These are phyloP conservation scores for Podaxis rugospora DNA, from an alignment of 768 basidiomycete genomes.

Conservation along the genomic window DNA sequence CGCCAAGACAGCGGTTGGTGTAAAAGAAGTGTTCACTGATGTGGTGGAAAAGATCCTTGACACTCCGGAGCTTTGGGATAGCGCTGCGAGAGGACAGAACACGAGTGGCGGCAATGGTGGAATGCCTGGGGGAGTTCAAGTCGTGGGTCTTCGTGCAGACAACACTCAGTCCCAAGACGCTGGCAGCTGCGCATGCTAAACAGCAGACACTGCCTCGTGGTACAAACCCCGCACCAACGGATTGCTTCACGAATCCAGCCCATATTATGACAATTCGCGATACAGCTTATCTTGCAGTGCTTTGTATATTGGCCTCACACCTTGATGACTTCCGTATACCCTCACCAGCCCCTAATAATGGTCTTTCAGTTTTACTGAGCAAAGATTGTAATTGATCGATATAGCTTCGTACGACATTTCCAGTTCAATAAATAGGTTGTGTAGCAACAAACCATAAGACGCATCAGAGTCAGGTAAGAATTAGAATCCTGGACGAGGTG, in stretches of 20 bases:
- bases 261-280: neutral
- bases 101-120: slow-evolving; percentile 41
- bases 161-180: slow-evolving; percentile 11
- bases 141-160: slow-evolving; percentile 33
- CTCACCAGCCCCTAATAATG: neutral
- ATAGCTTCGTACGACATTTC: too few species aligned
- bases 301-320: neutral
- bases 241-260: neutral
- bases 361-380: neutral
- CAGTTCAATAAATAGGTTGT: too few species aligned
- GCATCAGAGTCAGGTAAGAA: too few species aligned
- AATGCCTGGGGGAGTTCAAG: slow-evolving; percentile 47
- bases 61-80: slow-evolving; percentile 76
- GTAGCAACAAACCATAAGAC: too few species aligned
- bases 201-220: neutral
- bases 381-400: too few species aligned
- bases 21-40: slow-evolving; percentile 66
- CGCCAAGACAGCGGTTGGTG: slow-evolving; percentile 86
- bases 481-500: too few species aligned
- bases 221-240: neutral
- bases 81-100: slow-evolving; percentile 22
- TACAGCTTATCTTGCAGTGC: neutral
- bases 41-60: slow-evolving; percentile 82
- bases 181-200: slow-evolving; percentile 27
- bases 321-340: neutral